These are phyloP conservation scores for Mycena maculata DNA, from an alignment of 768 basidiomycete genomes.

Conservation along the genomic window DNA sequence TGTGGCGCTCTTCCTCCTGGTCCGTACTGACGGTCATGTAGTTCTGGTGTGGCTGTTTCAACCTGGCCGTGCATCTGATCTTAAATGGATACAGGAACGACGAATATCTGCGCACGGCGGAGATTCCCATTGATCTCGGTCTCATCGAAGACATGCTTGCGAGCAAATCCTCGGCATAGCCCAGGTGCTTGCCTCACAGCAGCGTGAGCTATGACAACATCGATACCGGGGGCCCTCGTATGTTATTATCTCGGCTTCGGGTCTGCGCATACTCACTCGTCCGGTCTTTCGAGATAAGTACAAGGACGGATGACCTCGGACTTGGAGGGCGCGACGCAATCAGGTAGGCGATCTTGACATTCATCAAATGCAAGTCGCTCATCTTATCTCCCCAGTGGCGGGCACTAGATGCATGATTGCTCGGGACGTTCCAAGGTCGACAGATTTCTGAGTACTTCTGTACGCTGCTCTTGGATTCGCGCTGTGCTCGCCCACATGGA, in stretches of 20 bases:
- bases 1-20: constrained; percentile 15
- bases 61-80: not conserved
- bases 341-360: too few species aligned
- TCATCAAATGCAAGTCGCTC: too few species aligned
- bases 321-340: not conserved
- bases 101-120: constrained; percentile 60
- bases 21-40: constrained; percentile 33
- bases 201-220: not conserved
- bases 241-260: not conserved
- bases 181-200: not conserved
- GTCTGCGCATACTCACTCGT: not conserved
- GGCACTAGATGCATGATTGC: too few species aligned
- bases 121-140: constrained; percentile 54
- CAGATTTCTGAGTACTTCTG: too few species aligned
- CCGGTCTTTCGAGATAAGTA: not conserved
- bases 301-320: not conserved
- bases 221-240: not conserved
- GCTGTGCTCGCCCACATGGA: not conserved
- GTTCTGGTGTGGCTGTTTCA: constrained; percentile 57
- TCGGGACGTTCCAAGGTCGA: too few species aligned
- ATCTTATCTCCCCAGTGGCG: too few species aligned
- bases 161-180: not conserved
- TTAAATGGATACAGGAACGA: constrained; percentile 58
- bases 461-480: not conserved
- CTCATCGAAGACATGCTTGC: constrained; percentile 57